Base-by-base conservation (phyloP, 768 basidiomycete species). In the Pleurotus tuoliensis region DNA sequence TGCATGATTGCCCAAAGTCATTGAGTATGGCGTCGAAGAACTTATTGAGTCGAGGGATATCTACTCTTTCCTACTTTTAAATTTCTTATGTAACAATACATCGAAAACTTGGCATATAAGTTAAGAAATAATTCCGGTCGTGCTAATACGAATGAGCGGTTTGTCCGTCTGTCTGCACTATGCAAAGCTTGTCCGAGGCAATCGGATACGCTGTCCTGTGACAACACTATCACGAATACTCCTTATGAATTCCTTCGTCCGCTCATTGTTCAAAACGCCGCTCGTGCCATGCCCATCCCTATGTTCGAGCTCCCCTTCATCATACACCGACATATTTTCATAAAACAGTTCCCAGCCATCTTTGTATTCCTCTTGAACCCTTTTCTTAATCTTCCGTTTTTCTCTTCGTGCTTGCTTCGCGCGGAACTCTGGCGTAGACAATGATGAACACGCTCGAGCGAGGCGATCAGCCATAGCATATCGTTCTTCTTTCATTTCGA, bases 241-340 rank as follows among this genome's bases (percentile, higher is more conserved):
- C 20, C 30, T 15, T n/a, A 25, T 43, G 51, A 58, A 51, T 39
- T 4, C 43, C 45, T 20, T 24, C 1, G 46, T 44, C 5, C 59
- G 37, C 22, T 47, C 49, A 11, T 39, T 37, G 34, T 47, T 39
- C 47, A 48, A 5, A 4, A 7, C 51, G 30, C 18, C 22, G 16
- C 47, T 41, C n/a, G 22, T 15, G 47, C 16, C 57, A 13, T 13
- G 3, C 34, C 43, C 13, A 12, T 55, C 50, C 16, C 43, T 38
- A 37, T 11, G 64, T 6, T 62, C 40, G 67, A 70, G 71, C 70
- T 71, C 73, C 20, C 58, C 57, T 53, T 71, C 67, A 56, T 71
- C 67, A 49, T 70, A 56, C 18, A 45, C 68, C 11, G 39, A n/a
- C 16, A 53, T 20, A 15, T 22, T 22, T 20, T 43, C 38, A 12